Base-by-base conservation (phyloP, 1,284 basidiomycete genomes). In the Kalmanozyma brasiliensis region DNA sequence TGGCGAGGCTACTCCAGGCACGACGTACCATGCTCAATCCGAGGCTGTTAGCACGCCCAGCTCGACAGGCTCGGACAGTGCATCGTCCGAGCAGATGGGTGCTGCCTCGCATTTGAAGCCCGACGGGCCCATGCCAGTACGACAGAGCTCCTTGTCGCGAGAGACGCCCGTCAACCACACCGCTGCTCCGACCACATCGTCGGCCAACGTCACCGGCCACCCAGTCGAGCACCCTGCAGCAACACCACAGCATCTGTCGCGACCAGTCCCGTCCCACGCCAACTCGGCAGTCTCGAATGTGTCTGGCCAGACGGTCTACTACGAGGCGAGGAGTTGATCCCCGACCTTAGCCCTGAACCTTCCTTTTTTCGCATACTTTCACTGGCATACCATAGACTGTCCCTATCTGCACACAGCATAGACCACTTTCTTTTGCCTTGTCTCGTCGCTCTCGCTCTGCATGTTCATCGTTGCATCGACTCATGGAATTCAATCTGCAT, bases 261-360 rank as follows among this genome's bases (percentile, higher is more conserved):
- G 59, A 17, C 60, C 66, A 0, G 26, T 7, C 2, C 52, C 66
- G 16, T 42, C 45, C 2, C 65, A 68, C 9, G 38, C 47, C 47
- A 44, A 46, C 35, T 68, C 65, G 26, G 35, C 30, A 10, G 65
- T 62, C 19, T 68, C 65, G 9, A 49, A 38, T 7, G 42, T 45
- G 2, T 68, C 65, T 8, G 65, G 65, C 5, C 60, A 68, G 43
- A 68, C 59, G 2, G 51, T 59, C 14, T 63, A 58, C 55, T 49
- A 68, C 55, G 59, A 68, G 24, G 51, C 65, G 10, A 30, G 30
- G 20, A 13, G n/a, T n/a, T n/a, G n/a, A n/a, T n/a, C n/a, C n/a
- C n/a, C n/a, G n/a, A n/a, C n/a, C 36, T 4, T 44, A 13, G n/a
- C 22, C 17, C 2, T 45, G 24, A 23, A 46, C 33, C 8, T 14